These are phyloP conservation scores for Cryptococcus jaspeensis DNA, from an alignment of 1,284 basidiomycete genomes.

Conservation along the genomic window DNA sequence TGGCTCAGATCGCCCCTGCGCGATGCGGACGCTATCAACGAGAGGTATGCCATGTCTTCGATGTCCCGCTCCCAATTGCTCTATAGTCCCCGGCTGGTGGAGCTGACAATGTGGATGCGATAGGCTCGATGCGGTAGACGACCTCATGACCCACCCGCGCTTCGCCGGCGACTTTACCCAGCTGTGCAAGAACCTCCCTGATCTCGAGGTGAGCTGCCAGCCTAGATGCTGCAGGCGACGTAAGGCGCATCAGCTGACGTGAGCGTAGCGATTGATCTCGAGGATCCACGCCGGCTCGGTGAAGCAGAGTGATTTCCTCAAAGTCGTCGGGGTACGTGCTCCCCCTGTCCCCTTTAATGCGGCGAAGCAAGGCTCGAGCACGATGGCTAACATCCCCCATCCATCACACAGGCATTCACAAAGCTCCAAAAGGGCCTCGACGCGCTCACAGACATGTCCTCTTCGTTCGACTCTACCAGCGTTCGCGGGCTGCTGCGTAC, in stretches of 20 bases:
- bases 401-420: constrained; percentile 68
- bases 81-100: neutral
- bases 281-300: constrained; percentile 89
- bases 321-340: constrained; percentile 67
- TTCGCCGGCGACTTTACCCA: constrained; percentile 74
- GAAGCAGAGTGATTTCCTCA: constrained; percentile 78
- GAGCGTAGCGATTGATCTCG: constrained; percentile 68
- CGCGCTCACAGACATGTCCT: constrained; percentile 64
- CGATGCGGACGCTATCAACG: constrained; percentile 77
- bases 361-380: no score
- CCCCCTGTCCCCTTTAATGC: neutral
- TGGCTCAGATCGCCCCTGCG: constrained; percentile 90
- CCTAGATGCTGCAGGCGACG: no score
- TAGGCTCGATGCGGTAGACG: constrained; percentile 87
- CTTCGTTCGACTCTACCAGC: constrained; percentile 71
- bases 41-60: constrained; percentile 59
- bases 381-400: neutral
- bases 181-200: constrained; percentile 76
- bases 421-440: constrained; percentile 67
- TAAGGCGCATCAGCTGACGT: constrained; percentile 5
- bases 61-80: neutral
- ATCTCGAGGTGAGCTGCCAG: constrained; percentile 68
- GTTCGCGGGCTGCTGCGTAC: constrained; percentile 70
- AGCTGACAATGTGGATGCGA: constrained; percentile 13
- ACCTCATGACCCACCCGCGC: constrained; percentile 71